Evolutionary conservation across 768 basidiomycete species (phyloP).

Genomic region (Piloderma croceum): DNA sequence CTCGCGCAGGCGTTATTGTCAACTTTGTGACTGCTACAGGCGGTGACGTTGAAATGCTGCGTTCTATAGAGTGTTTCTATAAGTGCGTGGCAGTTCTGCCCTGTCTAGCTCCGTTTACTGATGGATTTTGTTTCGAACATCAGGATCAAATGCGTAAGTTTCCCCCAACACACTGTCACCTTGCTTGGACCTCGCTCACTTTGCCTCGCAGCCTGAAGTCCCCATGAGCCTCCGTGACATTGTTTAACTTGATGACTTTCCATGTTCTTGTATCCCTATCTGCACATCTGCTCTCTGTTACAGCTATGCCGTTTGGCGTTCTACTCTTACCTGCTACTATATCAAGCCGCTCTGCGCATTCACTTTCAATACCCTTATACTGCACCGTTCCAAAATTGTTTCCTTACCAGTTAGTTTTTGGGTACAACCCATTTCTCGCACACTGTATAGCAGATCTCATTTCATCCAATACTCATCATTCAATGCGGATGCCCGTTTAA

Average conservation of each 20-base stretch:
- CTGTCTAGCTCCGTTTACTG: too few relatives aligned
- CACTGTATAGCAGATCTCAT: slow-evolving; percentile 63
- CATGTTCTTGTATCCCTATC: slow-evolving; percentile 79
- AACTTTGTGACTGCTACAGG: slow-evolving; percentile 98
- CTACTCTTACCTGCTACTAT: slow-evolving; percentile 45
- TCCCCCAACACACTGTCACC: neutral
- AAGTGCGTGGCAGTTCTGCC: slow-evolving; percentile 48
- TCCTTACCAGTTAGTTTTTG: slow-evolving; percentile 49
- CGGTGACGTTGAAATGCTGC: slow-evolving; percentile 96
- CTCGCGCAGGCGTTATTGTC: slow-evolving; percentile 86
- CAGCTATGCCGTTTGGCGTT: slow-evolving; percentile 31
- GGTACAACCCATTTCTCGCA: slow-evolving; percentile 41
- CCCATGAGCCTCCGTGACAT: slow-evolving; percentile 86
- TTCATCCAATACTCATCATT: slow-evolving; percentile 3
- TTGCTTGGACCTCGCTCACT: slow-evolving; percentile 13
- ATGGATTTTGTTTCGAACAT: neutral
- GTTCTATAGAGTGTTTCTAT: slow-evolving; percentile 98
- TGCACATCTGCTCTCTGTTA: slow-evolving; percentile 41
- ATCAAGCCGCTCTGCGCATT: slow-evolving; percentile 37
- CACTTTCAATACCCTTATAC: slow-evolving; percentile 61
- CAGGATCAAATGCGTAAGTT: slow-evolving; percentile 86
- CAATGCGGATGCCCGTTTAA: slow-evolving; percentile 35
- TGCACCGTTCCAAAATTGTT: slow-evolving; percentile 53
- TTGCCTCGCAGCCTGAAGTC: slow-evolving; percentile 69
- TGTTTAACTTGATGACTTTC: slow-evolving; percentile 56